Evolutionary conservation across 2,329 filamentous ascomycete genomes (phyloP).

Genomic region (Microcyclospora pomicola): DNA sequence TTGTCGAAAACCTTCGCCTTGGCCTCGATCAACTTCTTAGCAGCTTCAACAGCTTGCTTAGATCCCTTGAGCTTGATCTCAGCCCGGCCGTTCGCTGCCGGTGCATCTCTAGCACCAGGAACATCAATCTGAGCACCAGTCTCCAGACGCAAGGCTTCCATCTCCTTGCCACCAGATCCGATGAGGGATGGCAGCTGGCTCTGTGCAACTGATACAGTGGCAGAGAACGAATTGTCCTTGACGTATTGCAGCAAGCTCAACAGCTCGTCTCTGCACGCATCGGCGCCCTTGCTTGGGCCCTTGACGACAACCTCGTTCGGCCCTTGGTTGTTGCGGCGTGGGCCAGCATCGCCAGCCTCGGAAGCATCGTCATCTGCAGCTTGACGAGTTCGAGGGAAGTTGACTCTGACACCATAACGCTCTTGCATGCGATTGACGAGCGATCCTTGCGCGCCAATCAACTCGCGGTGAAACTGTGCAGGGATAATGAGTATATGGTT

Average conservation of each 20-base stretch:
- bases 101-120: slow-evolving; percentile 61
- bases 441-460: slow-evolving; percentile 77
- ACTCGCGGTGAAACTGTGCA: slow-evolving; percentile 81
- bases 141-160: slow-evolving; percentile 74
- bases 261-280: slow-evolving; percentile 83
- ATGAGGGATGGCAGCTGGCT: slow-evolving; percentile 90
- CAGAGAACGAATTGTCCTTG: slow-evolving; percentile 71
- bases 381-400: slow-evolving; percentile 63
- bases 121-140: slow-evolving; percentile 88
- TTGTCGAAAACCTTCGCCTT: slow-evolving; percentile 79
- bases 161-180: slow-evolving; percentile 74
- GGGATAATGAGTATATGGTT: slow-evolving; percentile 81
- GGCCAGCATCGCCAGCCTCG: slow-evolving; percentile 56
- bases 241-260: slow-evolving; percentile 78
- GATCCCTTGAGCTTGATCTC: slow-evolving; percentile 89
- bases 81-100: slow-evolving; percentile 51
- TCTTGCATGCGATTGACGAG: slow-evolving; percentile 88
- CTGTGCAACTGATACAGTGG: slow-evolving; percentile 72
- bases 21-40: slow-evolving; percentile 79
- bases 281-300: slow-evolving; percentile 83
- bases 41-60: slow-evolving; percentile 77
- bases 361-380: slow-evolving; percentile 52
- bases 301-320: slow-evolving; percentile 82
- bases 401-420: slow-evolving; percentile 85
- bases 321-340: slow-evolving; percentile 53